These are phyloP conservation scores for Nicotiana attenuata DNA, from an alignment of 257 asterid genomes.

Conservation along the genomic window DNA sequence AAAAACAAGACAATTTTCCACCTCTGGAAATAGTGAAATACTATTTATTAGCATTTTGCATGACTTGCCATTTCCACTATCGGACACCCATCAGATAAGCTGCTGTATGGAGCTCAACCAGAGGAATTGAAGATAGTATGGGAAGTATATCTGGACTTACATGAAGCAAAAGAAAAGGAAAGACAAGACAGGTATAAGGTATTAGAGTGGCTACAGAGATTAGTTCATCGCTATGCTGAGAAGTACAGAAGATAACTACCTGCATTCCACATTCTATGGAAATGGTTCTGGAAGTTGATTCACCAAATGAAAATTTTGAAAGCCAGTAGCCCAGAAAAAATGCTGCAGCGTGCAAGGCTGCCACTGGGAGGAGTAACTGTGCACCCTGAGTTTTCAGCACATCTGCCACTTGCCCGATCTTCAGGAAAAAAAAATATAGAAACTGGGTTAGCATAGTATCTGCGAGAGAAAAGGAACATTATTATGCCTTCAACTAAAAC, in stretches of 20 bases:
- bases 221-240: background rate
- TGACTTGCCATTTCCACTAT: background rate
- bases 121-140: background rate
- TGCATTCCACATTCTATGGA: constrained; percentile 99
- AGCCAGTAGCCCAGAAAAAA: constrained; percentile 74
- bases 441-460: background rate
- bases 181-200: background rate
- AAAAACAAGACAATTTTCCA: background rate
- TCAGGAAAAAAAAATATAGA: constrained; percentile 17
- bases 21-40: background rate
- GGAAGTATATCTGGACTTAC: background rate
- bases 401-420: constrained; percentile 96
- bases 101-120: background rate
- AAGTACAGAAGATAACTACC: constrained; percentile 34
- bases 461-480: background rate
- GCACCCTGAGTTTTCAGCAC: constrained; percentile 88
- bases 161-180: background rate
- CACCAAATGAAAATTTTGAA: constrained; percentile 84
- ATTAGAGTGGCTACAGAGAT: background rate
- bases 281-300: constrained; percentile 94
- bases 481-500: background rate
- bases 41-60: background rate
- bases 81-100: background rate
- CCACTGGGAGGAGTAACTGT: constrained; percentile 77
- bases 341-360: constrained; percentile 80